These are phyloP conservation scores for Aspergillus steynii DNA, from an alignment of 495 filamentous ascomycete species.

Conservation along the genomic window DNA sequence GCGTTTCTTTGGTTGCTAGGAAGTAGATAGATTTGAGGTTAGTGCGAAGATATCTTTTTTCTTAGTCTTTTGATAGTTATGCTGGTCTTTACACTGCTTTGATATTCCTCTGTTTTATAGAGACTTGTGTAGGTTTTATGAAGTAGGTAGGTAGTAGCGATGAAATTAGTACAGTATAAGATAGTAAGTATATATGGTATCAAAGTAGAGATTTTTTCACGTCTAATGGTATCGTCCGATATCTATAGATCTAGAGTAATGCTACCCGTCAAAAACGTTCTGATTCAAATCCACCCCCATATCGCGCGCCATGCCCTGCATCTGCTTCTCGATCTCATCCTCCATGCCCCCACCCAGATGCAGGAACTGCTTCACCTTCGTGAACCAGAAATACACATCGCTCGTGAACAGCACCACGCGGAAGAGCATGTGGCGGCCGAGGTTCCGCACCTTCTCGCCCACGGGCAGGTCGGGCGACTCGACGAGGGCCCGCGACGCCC, in stretches of 20 bases:
- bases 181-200: not conserved
- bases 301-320: slow-evolving; percentile 84
- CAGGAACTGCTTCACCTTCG: slow-evolving; percentile 71
- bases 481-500: slow-evolving; percentile 79
- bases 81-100: too few species aligned
- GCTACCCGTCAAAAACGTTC: slow-evolving; percentile 79
- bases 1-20: not conserved
- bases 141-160: too few species aligned
- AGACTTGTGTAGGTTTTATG: too few species aligned
- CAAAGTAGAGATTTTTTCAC: not conserved
- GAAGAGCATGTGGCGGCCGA: slow-evolving; percentile 74
- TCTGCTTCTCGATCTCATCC: slow-evolving; percentile 83
- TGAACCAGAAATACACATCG: slow-evolving; percentile 82
- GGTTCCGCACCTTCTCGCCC: slow-evolving; percentile 56
- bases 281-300: slow-evolving; percentile 90
- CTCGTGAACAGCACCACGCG: slow-evolving; percentile 71
- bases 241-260: not conserved
- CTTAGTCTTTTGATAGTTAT: not conserved
- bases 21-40: not conserved
- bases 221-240: not conserved
- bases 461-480: slow-evolving; percentile 64
- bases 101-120: too few species aligned
- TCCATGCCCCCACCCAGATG: slow-evolving; percentile 84
- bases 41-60: not conserved
- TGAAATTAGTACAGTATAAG: too few species aligned